These are phyloP conservation scores for Ophiocordyceps camponoti-floridani DNA, from an alignment of 2,329 filamentous ascomycete species.

Conservation along the genomic window DNA sequence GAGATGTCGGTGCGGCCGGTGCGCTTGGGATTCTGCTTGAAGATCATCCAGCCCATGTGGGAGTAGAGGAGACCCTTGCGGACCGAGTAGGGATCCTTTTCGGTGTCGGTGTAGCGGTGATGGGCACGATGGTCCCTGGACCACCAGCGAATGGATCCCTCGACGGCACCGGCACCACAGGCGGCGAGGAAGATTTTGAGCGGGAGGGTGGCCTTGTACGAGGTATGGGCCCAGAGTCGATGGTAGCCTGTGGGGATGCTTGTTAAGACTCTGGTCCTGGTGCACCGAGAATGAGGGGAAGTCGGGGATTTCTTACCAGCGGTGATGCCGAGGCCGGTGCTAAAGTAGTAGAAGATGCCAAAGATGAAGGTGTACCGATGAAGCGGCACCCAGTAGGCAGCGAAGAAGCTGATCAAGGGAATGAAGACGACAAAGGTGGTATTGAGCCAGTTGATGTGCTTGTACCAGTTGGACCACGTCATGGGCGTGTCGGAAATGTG, in stretches of 20 bases:
- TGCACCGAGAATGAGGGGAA: not conserved
- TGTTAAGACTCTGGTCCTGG: no score
- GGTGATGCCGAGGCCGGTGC: slow-evolving; percentile 65
- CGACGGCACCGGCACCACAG: slow-evolving; percentile 64
- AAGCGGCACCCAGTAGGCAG: slow-evolving; percentile 63
- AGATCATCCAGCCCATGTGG: slow-evolving; percentile 70
- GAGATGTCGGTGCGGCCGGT: slow-evolving; percentile 78
- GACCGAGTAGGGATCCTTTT: slow-evolving; percentile 82
- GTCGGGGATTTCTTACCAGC: slow-evolving; percentile 33
- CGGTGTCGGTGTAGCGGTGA: slow-evolving; percentile 82
- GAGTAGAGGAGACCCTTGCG: slow-evolving; percentile 76
- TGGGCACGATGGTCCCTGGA: slow-evolving; percentile 72
- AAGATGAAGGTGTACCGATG: slow-evolving; percentile 54
- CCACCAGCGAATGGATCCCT: slow-evolving; percentile 84
- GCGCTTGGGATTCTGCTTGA: slow-evolving; percentile 84
- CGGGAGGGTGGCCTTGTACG: slow-evolving; percentile 59
- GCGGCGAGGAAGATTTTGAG: slow-evolving; percentile 70
- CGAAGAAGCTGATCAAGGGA: slow-evolving; percentile 54
- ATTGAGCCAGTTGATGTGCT: slow-evolving; percentile 91
- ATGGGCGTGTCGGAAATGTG: slow-evolving; percentile 75
- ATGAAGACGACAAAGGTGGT: slow-evolving; percentile 63
- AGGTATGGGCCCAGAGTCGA: slow-evolving; percentile 72
- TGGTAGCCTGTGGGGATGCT: slow-evolving; percentile 20
- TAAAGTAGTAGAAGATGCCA: slow-evolving; percentile 66
- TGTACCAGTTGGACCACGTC: slow-evolving; percentile 70